Percentiles rank a stretch among this genome's conserved stretches.
Conservation (phyloP, 768 basidiomycete species). For the Psilocybe azurescens region DNA sequence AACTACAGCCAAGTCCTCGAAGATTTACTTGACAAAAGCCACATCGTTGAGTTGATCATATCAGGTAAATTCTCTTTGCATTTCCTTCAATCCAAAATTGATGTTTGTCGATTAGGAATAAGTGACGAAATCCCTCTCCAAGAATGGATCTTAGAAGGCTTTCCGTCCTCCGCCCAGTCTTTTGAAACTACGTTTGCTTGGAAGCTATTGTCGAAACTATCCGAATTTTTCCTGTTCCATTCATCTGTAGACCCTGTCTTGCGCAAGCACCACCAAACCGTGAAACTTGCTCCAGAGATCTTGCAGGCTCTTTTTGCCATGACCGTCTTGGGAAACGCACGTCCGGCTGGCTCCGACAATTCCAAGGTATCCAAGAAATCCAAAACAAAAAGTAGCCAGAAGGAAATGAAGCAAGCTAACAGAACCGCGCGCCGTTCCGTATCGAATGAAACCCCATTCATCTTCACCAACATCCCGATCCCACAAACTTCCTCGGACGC, state of each 20-base stretch:
- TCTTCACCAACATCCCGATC: not conserved
- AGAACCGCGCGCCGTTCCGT: conserved; percentile 7
- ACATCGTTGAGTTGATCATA: conserved; percentile 30
- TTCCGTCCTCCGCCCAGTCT: conserved; percentile 26
- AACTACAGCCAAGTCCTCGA: conserved; percentile 27
- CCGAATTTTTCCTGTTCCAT: conserved; percentile 17
- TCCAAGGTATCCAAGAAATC: conserved; percentile 13
- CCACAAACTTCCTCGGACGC: conserved; percentile 1
- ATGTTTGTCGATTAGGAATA: conserved; percentile 12
- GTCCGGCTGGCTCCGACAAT: not conserved
- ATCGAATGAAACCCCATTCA: conserved; percentile 3
- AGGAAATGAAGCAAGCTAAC: conserved; percentile 18
- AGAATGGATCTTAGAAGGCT: conserved; percentile 35
- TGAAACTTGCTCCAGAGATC: conserved; percentile 28
- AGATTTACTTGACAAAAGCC: conserved; percentile 26
- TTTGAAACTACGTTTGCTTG: conserved; percentile 8
- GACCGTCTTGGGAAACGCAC: conserved; percentile 14
- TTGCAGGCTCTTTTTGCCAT: conserved; percentile 24
- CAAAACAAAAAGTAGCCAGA: conserved; percentile 22
- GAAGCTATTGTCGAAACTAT: conserved; percentile 13
- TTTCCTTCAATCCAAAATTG: not conserved
- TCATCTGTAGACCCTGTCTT: not conserved
- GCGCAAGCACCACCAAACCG: conserved; percentile 21
- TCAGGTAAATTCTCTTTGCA: conserved; percentile 22
- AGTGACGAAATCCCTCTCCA: conserved; percentile 9